Evolutionary conservation across 441 rosid genomes (phyloP), one percentile per base, ranked within the genome.

Genomic region (Populus hybrid): DNA sequence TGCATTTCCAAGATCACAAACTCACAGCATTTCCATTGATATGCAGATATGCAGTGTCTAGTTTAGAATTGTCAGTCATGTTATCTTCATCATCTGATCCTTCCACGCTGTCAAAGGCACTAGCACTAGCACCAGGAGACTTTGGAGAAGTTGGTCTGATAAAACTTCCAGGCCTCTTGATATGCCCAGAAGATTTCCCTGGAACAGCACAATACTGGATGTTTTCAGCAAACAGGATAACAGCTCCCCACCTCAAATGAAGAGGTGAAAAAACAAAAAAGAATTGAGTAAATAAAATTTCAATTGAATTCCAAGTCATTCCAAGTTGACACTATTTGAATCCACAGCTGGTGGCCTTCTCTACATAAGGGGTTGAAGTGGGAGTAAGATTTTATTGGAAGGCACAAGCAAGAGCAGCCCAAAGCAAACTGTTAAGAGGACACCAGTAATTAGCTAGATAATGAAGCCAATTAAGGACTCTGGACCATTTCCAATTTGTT

Each of bases 11-110:
- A 70, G 69, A 68, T 30, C 73, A 65, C 32, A 20, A 71, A 90
- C 97, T 97, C 85, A 97, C 99, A 72, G 92, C 82, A 76, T 83
- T 86, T 53, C 98, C 98, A 80, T 92, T 91, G 6, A 89, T 75
- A 81, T 83, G 94, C 86, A 93, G 67, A 80, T 91, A 94, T 2
- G 92, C 69, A 46, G 84, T 77, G 69, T 97, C 97, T 75, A 91
- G 77, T 86, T 85, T 90, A 53, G 90, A 73, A 80, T 68, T 82
- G 69, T 94, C 95, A 14, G 89, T 90, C 87, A 90, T 74, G 79
- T 85, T 85, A 83, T 94, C 96, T 82, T 94, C 99, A 75, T 93
- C 99, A 83, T 93, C 99, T 5, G 98, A 94, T 75, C 89, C 99
- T 81, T 87, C 99, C 76, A 90, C 76, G 77, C 95, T 92, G 87